Percentiles rank a stretch among this genome's conserved stretches.
These are phyloP conservation scores for Gamsiella multidivaricata DNA, from an alignment of 192 early-diverging fungal genomes.

Conservation along the genomic window DNA sequence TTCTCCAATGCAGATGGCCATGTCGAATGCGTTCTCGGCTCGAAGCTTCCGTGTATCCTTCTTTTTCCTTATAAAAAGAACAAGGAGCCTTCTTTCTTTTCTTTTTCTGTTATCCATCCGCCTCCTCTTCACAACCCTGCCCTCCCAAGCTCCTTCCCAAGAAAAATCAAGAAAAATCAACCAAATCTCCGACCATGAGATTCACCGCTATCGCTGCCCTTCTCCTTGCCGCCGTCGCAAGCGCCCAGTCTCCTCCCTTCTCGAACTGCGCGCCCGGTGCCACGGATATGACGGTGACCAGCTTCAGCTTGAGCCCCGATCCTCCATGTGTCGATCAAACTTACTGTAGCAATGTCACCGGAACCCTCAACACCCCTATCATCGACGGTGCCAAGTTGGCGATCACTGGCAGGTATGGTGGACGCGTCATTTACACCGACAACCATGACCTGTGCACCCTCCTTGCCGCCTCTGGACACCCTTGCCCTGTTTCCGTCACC, in stretches of 20 bases:
- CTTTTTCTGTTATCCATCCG: too few relatives aligned
- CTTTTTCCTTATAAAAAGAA: too few relatives aligned
- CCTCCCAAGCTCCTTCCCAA: too few relatives aligned
- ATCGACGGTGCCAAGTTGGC: slow-evolving; percentile 11
- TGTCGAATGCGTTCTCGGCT: too few relatives aligned
- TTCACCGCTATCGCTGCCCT: slow-evolving; percentile 57
- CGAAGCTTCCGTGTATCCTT: too few relatives aligned
- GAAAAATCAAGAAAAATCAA: too few relatives aligned
- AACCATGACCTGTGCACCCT: slow-evolving; percentile 21
- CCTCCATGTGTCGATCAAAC: slow-evolving; percentile 44
- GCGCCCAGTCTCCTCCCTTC: slow-evolving; percentile 44
- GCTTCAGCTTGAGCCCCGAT: slow-evolving; percentile 53
- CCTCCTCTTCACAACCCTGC: too few relatives aligned
- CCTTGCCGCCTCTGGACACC: background rate
- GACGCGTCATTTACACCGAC: slow-evolving; percentile 30
- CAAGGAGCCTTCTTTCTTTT: too few relatives aligned
- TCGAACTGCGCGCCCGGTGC: slow-evolving; percentile 20
- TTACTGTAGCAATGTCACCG: slow-evolving; percentile 28
- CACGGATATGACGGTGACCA: slow-evolving; percentile 43
- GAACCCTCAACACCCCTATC: slow-evolving; percentile 45
- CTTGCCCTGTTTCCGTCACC: slow-evolving; percentile 25
- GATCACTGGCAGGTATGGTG: background rate
- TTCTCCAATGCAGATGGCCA: too few relatives aligned
- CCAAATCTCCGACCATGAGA: too few relatives aligned
- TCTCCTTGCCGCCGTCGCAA: slow-evolving; percentile 46